Percentiles rank a stretch among this genome's conserved stretches.
Evolutionary conservation across 2,329 filamentous ascomycete genomes (phyloP).

Genomic region (Arthrinium phaeospermum): DNA sequence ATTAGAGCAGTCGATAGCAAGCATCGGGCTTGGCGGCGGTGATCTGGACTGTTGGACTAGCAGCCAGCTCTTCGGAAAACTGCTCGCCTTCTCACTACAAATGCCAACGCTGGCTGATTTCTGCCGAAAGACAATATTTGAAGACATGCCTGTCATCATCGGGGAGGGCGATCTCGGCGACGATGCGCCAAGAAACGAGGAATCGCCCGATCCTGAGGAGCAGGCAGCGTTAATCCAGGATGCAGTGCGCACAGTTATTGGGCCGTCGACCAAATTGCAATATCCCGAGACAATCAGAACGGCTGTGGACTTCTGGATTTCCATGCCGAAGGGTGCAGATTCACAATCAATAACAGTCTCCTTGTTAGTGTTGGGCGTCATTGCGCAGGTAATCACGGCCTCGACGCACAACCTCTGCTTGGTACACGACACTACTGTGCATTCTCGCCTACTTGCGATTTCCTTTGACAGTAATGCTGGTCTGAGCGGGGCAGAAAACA

Average conservation of each 20-base stretch:
- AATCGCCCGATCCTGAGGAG: conserved; percentile 30
- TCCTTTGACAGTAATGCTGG: conserved; percentile 60
- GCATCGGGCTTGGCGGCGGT: conserved; percentile 67
- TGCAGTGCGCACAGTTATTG: conserved; percentile 55
- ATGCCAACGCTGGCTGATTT: conserved; percentile 76
- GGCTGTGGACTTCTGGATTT: conserved; percentile 68
- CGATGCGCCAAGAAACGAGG: conserved; percentile 25
- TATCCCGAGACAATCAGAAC: conserved; percentile 68
- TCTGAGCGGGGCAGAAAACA: conserved; percentile 61
- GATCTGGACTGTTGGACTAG: conserved; percentile 72
- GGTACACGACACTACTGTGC: conserved; percentile 74
- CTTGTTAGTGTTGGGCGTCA: conserved; percentile 68
- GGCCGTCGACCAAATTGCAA: conserved; percentile 57
- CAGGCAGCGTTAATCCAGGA: conserved; percentile 38
- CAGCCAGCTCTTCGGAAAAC: conserved; percentile 79
- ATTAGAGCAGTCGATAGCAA: conserved; percentile 74
- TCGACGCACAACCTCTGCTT: conserved; percentile 74
- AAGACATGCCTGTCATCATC: conserved; percentile 31
- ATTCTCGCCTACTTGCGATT: conserved; percentile 69
- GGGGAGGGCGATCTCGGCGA: conserved; percentile 28
- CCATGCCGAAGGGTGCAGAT: conserved; percentile 59
- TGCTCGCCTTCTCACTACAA: conserved; percentile 81
- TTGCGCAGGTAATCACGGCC: conserved; percentile 61
- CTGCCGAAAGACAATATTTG: conserved; percentile 56
- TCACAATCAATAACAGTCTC: conserved; percentile 50